These are phyloP conservation scores for Teunomyces stri DNA, from an alignment of 805 yeast species.

Conservation along the genomic window DNA sequence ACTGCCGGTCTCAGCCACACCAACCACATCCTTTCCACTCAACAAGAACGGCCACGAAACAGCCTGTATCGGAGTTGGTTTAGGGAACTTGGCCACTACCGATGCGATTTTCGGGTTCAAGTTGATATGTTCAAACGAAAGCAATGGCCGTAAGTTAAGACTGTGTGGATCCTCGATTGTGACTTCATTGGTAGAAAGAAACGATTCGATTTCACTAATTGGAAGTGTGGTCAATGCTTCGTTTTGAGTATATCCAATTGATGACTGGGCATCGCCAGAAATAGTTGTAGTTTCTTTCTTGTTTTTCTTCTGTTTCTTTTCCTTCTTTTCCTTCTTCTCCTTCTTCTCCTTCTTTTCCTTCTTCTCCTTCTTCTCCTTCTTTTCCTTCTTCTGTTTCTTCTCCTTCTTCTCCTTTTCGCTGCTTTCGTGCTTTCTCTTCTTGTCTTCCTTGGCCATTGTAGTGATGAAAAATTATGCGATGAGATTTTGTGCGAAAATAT, in stretches of 20 bases:
- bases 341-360: conserved; percentile 41
- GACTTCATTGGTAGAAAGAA: conserved; percentile 70
- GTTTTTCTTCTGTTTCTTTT: conserved; percentile 18
- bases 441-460: conserved; percentile 22
- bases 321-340: conserved; percentile 26
- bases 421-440: conserved; percentile 23
- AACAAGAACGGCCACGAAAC: conserved; percentile 91
- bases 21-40: conserved; percentile 79
- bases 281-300: conserved; percentile 7
- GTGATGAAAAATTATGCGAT: not conserved
- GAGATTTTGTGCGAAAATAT: not conserved
- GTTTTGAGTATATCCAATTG: conserved; percentile 35
- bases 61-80: conserved; percentile 95
- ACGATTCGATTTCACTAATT: conserved; percentile 57
- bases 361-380: conserved; percentile 28
- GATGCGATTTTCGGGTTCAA: conserved; percentile 52
- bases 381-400: conserved; percentile 25
- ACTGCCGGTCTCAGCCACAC: conserved; percentile 98
- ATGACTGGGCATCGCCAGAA: conserved; percentile 11
- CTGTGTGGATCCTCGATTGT: conserved; percentile 67
- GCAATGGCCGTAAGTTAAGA: conserved; percentile 59
- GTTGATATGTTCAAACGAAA: conserved; percentile 62
- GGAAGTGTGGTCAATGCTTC: conserved; percentile 40
- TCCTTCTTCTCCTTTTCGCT: conserved; percentile 23
- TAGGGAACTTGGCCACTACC: conserved; percentile 70